Evolutionary conservation across 164 flowering plant genomes (phyloP), one percentile per base, ranked within the genome.

Genomic region (Macadamia tetraphylla): DNA sequence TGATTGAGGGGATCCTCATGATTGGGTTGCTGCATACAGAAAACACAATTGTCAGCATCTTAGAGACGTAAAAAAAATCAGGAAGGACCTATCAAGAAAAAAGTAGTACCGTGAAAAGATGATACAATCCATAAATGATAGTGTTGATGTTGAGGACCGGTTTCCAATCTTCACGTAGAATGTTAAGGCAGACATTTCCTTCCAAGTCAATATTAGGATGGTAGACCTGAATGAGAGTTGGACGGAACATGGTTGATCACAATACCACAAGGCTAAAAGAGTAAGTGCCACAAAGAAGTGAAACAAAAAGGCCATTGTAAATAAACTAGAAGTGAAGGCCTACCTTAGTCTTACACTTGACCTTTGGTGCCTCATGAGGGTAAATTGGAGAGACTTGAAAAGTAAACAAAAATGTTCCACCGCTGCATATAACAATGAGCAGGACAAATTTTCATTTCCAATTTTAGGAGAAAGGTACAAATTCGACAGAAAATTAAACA

Each of bases 281-380:
- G 48, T 58, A 1, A 32, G 29, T 59, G 30, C 30, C 13, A 57
- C 32, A 18, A 62, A 15, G 48, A 17, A 52, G 17, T 0, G 3
- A 1, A 17, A 11, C 17, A 9, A 60, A 53, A 12, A 67, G 29
- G 55, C 62, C 13, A 51, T 23, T n/a, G 15, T n/a, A 32, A 66
- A 23, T 17, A 29, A 29, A 6, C 10, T 18, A 53, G 17, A 17
- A 14, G 6, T 17, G 57, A 12, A 53, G 1, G 57, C 48, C 57
- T 78, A 88, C 94, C 91, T 88, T 86, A 23, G 91, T 88, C 80
- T 85, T 86, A 80, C 94, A 88, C 73, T 88, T 88, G 58, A 88
- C 94, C 62, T 88, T 88, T 29, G 94, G 94, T 29, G 94, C 85
- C 71, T 88, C 91, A 18, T 88, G 91, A 56, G 94, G 94, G 63